Conservation (phyloP, 192 early-diverging fungal species). For the Entomortierella chlamydospora region DNA sequence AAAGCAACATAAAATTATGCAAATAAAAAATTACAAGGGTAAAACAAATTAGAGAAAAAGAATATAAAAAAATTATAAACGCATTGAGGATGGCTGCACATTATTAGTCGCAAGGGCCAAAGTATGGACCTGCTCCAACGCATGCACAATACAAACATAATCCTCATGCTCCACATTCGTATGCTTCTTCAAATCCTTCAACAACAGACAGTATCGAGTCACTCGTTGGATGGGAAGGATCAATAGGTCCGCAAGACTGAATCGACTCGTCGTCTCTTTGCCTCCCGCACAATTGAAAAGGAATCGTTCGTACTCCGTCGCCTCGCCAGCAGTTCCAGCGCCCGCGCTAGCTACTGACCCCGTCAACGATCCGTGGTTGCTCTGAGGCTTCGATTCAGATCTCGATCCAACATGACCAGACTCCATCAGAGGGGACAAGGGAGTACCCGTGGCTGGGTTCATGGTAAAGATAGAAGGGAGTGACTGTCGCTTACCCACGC, state of each 20-base stretch:
- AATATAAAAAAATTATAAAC: constrained; percentile 21
- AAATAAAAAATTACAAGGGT: constrained; percentile 2
- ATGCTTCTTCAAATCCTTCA: constrained; percentile 62
- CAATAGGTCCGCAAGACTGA: constrained; percentile 77
- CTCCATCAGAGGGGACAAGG: background rate
- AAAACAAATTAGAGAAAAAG: constrained; percentile 1
- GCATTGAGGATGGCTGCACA: constrained; percentile 32
- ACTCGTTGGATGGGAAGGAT: constrained; percentile 86
- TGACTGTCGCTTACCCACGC: constrained; percentile 34
- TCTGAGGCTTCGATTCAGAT: constrained; percentile 12
- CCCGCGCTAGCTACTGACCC: background rate
- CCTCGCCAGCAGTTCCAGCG: too few species aligned
- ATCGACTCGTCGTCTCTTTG: constrained; percentile 64
- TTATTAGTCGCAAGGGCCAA: constrained; percentile 49
- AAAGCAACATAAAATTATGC: too few species aligned
- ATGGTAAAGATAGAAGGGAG: constrained; percentile 35
- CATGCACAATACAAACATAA: constrained; percentile 50
- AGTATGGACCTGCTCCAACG: constrained; percentile 47
- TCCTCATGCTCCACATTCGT: constrained; percentile 33
- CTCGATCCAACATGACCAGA: constrained; percentile 1
- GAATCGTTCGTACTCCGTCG: constrained; percentile 19
- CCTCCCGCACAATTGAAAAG: constrained; percentile 54
- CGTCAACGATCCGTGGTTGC: constrained; percentile 15
- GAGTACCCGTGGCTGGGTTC: background rate
- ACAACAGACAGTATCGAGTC: constrained; percentile 78